Conservation (phyloP, 805 yeast genomes). For the Pichia nanzhaoensis region DNA sequence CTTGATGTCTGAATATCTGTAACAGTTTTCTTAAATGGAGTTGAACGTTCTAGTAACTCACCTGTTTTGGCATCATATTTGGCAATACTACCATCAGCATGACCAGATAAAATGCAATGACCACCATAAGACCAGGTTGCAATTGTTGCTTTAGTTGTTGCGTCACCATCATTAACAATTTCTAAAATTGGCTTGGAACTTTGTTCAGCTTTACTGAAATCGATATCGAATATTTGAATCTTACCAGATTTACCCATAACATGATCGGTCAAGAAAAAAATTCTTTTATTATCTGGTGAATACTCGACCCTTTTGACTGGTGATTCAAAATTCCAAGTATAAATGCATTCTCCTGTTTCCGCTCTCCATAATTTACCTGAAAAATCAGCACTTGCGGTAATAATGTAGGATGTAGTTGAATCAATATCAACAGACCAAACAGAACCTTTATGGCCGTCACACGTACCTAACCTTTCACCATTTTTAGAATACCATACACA, state of each 20-base stretch:
- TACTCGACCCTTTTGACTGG: slow-evolving; percentile 92
- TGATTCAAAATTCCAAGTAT: slow-evolving; percentile 66
- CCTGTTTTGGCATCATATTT: slow-evolving; percentile 77
- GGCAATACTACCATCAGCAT: slow-evolving; percentile 77
- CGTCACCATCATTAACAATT: slow-evolving; percentile 48
- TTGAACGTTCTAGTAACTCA: slow-evolving; percentile 48
- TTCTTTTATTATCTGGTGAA: slow-evolving; percentile 59
- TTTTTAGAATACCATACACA: slow-evolving; percentile 91
- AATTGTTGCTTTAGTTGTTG: slow-evolving; percentile 52
- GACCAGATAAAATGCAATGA: slow-evolving; percentile 74
- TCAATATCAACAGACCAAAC: slow-evolving; percentile 92
- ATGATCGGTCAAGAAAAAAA: slow-evolving; percentile 78
- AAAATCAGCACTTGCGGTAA: slow-evolving; percentile 90
- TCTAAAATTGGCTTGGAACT: slow-evolving; percentile 48
- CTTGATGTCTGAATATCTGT: slow-evolving; percentile 88
- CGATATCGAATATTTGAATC: slow-evolving; percentile 58
- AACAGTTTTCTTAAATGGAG: slow-evolving; percentile 69
- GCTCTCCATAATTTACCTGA: slow-evolving; percentile 80
- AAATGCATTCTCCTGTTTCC: slow-evolving; percentile 66
- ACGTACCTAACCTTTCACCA: slow-evolving; percentile 95
- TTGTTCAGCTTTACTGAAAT: slow-evolving; percentile 40
- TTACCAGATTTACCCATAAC: slow-evolving; percentile 88
- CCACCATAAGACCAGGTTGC: slow-evolving; percentile 85
- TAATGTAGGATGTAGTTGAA: slow-evolving; percentile 54
- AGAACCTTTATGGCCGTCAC: slow-evolving; percentile 85